Evolutionary conservation across 2,329 filamentous ascomycete genomes (phyloP), one percentile per base, ranked within the genome.

Genomic region (Immersiporthe knoxdaviesiana): DNA sequence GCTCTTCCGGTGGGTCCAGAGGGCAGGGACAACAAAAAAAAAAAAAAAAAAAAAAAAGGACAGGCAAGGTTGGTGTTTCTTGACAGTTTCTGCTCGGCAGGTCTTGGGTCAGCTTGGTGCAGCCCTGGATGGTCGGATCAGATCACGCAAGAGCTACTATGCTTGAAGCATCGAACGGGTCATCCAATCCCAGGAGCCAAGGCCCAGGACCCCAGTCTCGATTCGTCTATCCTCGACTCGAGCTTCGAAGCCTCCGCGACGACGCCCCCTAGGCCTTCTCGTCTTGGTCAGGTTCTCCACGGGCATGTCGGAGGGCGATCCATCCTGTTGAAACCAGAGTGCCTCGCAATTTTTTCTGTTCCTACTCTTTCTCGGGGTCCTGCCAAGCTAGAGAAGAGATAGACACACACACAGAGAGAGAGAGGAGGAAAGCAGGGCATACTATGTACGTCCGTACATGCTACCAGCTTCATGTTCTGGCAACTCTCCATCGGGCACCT

Each of bases 71-170:
- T 68, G 47, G 18, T 30, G 54, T 41, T 24, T 39, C 50, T 41
- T 63, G 65, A 52, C 35, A 21, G 50, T 65, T 24, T 52, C 50
- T 56, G 47, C 47, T 27, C 41, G 35, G 60, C 39, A 39, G 63
- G 37, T 30, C 39, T 21, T 30, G 16, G 32, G n/a, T 30, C 24
- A 32, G 32, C 24, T 56, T 56, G 41, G 24, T 18, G 32, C n/a
- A 21, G 30, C 60, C 3, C 18, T 63, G 60, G 30, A 37, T 24
- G 66, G 56, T 54, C 62, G 39, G 44, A 66, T 66, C 67, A 69
- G 44, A 66, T 66, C 67, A 69, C 67, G 67, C 67, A 69, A 69
- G 67, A 69, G 44, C 30, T 39, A 24, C 63, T 66, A 66, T 60
- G 65, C 60, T 65, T 47, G 41, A 69, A 65, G 63, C 61, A 54